Conservation (phyloP, 331 rosid genomes). For the Dryas integrifolia region DNA sequence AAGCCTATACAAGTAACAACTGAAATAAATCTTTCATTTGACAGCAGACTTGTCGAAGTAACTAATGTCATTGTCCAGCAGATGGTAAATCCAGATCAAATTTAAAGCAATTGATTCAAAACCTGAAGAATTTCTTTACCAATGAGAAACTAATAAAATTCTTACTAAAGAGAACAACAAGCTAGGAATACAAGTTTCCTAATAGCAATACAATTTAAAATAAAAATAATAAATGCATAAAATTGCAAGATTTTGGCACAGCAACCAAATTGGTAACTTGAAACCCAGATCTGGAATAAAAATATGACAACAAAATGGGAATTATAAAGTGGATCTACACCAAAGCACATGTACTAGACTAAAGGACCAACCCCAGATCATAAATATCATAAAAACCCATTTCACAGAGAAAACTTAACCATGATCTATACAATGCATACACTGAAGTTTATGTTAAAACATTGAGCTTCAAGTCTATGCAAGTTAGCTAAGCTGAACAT, state of each 20-base stretch:
- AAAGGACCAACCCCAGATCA: constrained; percentile 29
- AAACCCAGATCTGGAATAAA: constrained; percentile 65
- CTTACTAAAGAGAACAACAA: constrained; percentile 10
- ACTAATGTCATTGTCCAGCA: constrained; percentile 10
- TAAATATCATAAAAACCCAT: constrained; percentile 2
- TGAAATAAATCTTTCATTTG: neutral
- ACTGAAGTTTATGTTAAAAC: neutral
- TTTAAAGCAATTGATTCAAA: neutral
- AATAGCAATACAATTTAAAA: constrained; percentile 1
- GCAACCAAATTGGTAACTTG: constrained; percentile 27
- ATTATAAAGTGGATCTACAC: constrained; percentile 30
- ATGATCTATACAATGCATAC: constrained; percentile 38
- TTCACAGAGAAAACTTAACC: constrained; percentile 25
- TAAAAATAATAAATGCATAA: constrained; percentile 4
- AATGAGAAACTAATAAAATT: neutral
- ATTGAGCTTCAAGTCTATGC: constrained; percentile 8
- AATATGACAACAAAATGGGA: constrained; percentile 25
- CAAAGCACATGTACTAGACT: neutral
- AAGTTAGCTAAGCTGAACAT: constrained; percentile 28
- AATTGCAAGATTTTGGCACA: constrained; percentile 15
- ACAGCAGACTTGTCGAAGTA: neutral
- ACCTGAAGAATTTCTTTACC: neutral
- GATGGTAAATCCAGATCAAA: constrained; percentile 28
- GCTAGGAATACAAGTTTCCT: neutral
- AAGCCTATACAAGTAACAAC: neutral